These are phyloP conservation scores for Ustilago curta DNA, from an alignment of 1,284 basidiomycete species.

Conservation along the genomic window DNA sequence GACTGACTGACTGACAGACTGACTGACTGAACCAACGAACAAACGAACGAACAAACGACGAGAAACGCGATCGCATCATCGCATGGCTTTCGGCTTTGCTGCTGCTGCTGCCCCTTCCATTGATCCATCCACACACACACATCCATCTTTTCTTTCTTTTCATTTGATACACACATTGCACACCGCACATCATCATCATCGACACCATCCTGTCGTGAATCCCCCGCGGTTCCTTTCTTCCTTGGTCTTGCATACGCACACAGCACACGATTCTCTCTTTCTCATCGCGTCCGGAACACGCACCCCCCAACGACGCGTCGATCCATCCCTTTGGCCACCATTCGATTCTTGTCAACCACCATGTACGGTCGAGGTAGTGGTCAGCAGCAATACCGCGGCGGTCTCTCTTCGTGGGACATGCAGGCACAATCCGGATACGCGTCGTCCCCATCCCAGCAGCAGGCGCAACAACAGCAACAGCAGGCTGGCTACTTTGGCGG, in stretches of 20 bases:
- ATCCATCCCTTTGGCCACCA: too few relatives aligned
- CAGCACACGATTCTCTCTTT: background rate
- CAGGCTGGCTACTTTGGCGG: conserved; percentile 32
- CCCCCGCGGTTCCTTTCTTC: background rate
- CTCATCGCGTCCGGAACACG: conserved; percentile 14
- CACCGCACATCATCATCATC: conserved; percentile 1
- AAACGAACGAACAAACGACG: too few relatives aligned
- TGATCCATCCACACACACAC: background rate
- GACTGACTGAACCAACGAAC: too few relatives aligned
- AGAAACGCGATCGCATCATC: conserved; percentile 7
- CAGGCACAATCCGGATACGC: conserved; percentile 35
- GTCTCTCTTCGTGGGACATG: conserved; percentile 48
- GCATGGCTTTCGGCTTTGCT: background rate
- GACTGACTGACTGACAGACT: too few relatives aligned
- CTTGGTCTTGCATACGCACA: background rate
- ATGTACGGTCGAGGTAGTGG: conserved; percentile 47
- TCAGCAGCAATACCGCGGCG: conserved; percentile 46
- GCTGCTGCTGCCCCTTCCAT: conserved; percentile 5
- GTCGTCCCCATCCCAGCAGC: conserved; percentile 40
- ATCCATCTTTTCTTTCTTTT: background rate
- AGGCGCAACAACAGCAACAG: conserved; percentile 40
- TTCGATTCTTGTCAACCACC: too few relatives aligned
- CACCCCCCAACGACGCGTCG: conserved; percentile 8
- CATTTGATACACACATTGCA: background rate
- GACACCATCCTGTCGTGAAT: background rate